phyloP scores from a whole-genome alignment of 164 flowering plant species.

The Protea cynaroides region DNA sequence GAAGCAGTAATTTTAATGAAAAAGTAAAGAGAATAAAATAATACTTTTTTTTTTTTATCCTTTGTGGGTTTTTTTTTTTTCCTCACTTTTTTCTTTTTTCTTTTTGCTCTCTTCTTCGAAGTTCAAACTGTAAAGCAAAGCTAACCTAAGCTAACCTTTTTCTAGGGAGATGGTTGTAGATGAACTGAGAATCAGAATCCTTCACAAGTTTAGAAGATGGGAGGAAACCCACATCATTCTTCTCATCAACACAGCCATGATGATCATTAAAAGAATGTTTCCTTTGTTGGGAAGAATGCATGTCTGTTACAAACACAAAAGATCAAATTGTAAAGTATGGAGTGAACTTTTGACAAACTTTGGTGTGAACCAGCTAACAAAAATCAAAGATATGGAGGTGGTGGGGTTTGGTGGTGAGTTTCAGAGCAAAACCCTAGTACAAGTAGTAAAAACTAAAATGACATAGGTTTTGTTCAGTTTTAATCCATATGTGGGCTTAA shows the following conservation, averaged over 20 bases:
- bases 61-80: conserved; percentile 2
- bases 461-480: conserved; percentile 1
- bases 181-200: conserved; percentile 29
- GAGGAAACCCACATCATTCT: conserved; percentile 21
- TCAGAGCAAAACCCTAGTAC: conserved; percentile 20
- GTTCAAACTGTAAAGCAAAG: conserved; percentile 1
- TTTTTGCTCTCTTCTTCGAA: background rate
- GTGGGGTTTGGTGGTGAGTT: conserved; percentile 3
- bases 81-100: background rate
- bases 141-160: conserved; percentile 49
- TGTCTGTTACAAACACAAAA: conserved; percentile 20
- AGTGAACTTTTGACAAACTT: background rate
- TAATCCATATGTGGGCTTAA: conserved; percentile 16
- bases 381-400: background rate
- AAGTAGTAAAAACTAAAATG: conserved; percentile 12
- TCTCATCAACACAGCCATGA: conserved; percentile 35
- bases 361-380: background rate
- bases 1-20: background rate
- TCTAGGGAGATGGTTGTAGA: conserved; percentile 23
- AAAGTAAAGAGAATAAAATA: background rate
- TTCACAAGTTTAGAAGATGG: conserved; percentile 20
- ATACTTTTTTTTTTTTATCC: too few relatives aligned
- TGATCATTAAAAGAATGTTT: conserved; percentile 27
- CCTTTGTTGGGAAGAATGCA: conserved; percentile 26
- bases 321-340: background rate